Conservation (phyloP, 2,329 filamentous ascomycete species). For the Paraconiothyrium sp. region DNA sequence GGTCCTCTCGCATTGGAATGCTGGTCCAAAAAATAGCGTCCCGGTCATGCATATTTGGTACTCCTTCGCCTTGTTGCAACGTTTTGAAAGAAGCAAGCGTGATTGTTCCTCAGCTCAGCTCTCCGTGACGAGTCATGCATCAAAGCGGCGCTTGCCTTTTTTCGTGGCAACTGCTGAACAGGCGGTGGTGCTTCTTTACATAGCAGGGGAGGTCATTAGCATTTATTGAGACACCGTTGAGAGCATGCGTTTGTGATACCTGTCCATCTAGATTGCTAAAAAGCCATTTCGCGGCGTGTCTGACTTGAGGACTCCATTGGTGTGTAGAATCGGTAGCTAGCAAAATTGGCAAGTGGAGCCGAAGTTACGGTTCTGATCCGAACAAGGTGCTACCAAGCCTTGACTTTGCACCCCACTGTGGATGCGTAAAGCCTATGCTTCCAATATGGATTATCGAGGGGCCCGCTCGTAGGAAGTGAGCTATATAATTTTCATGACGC, state of each 20-base stretch:
- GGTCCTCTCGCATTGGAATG: background rate
- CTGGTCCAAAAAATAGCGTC: background rate
- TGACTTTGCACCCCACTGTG: too few relatives aligned
- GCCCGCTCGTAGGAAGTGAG: too few relatives aligned
- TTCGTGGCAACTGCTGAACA: conserved; percentile 1
- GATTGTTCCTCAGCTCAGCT: background rate
- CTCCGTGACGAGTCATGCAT: conserved; percentile 1
- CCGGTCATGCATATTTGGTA: background rate
- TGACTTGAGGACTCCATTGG: too few relatives aligned
- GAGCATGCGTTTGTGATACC: background rate
- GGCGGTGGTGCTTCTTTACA: conserved; percentile 9
- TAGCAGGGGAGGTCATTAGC: background rate
- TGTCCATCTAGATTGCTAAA: background rate
- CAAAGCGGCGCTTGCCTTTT: background rate
- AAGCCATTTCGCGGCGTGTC: too few relatives aligned
- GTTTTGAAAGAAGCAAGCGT: background rate
- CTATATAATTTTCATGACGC: too few relatives aligned
- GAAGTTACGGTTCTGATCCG: too few relatives aligned
- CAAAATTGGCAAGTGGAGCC: too few relatives aligned
- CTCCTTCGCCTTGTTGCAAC: background rate
- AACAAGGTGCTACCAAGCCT: too few relatives aligned
- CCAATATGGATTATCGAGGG: too few relatives aligned
- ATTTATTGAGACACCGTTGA: background rate
- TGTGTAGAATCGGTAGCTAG: too few relatives aligned
- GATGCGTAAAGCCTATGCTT: too few relatives aligned